Percentiles rank a stretch among this genome's conserved stretches.
phyloP scores from a whole-genome alignment of 1,284 basidiomycete genomes.

The Moesziomyces antarcticus region DNA sequence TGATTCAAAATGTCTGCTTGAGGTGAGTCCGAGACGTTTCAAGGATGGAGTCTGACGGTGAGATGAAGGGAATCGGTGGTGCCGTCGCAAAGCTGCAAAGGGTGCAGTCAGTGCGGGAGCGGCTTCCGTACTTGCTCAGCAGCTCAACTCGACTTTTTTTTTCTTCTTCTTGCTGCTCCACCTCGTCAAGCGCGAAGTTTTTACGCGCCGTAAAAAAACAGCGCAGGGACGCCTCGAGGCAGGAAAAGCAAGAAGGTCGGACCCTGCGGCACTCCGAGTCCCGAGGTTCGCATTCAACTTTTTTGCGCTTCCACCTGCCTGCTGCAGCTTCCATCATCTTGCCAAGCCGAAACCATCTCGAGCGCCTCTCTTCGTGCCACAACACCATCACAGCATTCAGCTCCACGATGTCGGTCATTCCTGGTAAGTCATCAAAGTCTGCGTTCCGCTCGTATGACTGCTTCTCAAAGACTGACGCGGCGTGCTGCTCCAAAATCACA shows the following conservation, averaged over 20 bases:
- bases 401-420: conserved; percentile 23
- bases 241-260: conserved; percentile 7
- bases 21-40: too few species aligned
- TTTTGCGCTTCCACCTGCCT: conserved; percentile 7
- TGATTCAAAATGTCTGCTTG: background rate
- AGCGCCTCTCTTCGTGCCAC: background rate
- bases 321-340: background rate
- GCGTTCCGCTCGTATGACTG: too few species aligned
- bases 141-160: conserved; percentile 5
- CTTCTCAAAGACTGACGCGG: background rate
- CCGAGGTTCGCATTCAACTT: conserved; percentile 25
- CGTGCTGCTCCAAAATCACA: conserved; percentile 1
- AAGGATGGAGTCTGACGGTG: too few species aligned
- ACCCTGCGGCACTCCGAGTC: conserved; percentile 22
- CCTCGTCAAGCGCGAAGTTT: conserved; percentile 17
- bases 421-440: conserved; percentile 7
- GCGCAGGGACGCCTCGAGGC: background rate
- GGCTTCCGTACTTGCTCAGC: too few species aligned
- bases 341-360: background rate
- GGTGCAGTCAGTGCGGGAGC: too few species aligned
- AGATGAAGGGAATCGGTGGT: background rate
- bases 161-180: conserved; percentile 24
- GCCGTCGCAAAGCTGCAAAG: background rate
- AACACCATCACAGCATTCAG: background rate
- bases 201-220: conserved; percentile 4